Conservation (phyloP, 192 early-diverging fungal genomes). For the Backusella circina region DNA sequence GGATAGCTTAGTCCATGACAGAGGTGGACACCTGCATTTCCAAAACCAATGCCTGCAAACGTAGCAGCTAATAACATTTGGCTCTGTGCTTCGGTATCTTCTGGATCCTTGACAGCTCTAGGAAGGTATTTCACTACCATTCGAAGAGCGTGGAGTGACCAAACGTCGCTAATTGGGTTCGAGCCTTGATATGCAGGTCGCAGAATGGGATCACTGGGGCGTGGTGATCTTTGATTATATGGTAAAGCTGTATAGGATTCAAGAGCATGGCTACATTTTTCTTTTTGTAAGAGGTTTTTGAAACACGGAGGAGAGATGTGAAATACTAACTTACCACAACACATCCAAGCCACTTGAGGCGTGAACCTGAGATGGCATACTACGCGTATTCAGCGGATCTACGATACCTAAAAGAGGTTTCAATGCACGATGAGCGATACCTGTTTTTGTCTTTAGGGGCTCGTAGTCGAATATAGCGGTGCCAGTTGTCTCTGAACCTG, state of each 20-base stretch:
- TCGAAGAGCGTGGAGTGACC: conserved; percentile 74
- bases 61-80: conserved; percentile 88
- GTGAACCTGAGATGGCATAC: conserved; percentile 86
- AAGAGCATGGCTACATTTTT: conserved; percentile 64
- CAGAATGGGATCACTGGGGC: conserved; percentile 77
- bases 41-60: conserved; percentile 66
- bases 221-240: conserved; percentile 69
- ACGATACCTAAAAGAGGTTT: conserved; percentile 87
- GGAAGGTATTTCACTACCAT: conserved; percentile 82
- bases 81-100: conserved; percentile 67
- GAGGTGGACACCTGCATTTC: conserved; percentile 74
- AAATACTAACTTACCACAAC: conserved; percentile 43
- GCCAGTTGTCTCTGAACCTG: conserved; percentile 87
- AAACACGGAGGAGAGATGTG: not conserved
- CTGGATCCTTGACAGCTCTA: conserved; percentile 63
- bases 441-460: conserved; percentile 81
- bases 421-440: conserved; percentile 80
- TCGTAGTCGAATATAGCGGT: conserved; percentile 89
- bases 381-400: conserved; percentile 83
- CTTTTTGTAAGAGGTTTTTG: not conserved
- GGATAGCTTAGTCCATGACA: conserved; percentile 81
- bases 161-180: conserved; percentile 91
- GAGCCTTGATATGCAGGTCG: conserved; percentile 91
- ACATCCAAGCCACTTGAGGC: conserved; percentile 86
- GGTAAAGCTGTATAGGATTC: conserved; percentile 92